Conservation (phyloP, 1,284 basidiomycete genomes). For the Coniferiporia sulphurascens region DNA sequence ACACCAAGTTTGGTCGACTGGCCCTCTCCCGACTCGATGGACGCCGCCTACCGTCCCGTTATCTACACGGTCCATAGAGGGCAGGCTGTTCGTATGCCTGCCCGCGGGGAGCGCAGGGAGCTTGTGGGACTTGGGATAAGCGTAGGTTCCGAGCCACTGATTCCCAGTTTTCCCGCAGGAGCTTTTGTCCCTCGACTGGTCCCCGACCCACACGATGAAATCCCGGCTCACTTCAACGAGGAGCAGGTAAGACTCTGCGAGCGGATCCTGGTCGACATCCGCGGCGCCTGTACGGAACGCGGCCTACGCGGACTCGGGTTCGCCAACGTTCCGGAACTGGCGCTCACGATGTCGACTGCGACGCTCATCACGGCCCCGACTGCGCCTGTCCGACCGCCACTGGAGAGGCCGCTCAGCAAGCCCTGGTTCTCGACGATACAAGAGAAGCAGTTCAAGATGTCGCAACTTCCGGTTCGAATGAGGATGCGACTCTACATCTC, state of each 20-base stretch:
- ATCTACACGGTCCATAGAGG: too few relatives aligned
- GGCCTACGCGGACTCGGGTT: neutral
- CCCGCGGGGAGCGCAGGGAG: too few relatives aligned
- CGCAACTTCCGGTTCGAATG: neutral
- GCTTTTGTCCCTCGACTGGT: neutral
- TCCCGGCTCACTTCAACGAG: neutral
- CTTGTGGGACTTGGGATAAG: too few relatives aligned
- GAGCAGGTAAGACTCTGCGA: neutral
- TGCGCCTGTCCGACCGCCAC: neutral
- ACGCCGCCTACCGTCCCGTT: neutral
- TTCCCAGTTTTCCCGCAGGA: too few relatives aligned
- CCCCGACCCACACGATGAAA: neutral
- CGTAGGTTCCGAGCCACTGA: too few relatives aligned
- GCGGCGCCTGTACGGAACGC: neutral
- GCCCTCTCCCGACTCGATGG: too few relatives aligned
- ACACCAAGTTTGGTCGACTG: neutral
- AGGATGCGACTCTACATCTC: neutral
- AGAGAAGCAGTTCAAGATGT: neutral
- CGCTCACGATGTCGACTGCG: neutral
- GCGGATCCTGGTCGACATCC: neutral
- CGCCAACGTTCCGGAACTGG: neutral
- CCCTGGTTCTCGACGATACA: too few relatives aligned
- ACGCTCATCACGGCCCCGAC: neutral
- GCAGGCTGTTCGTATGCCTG: too few relatives aligned
- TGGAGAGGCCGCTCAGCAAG: too few relatives aligned